Evolutionary conservation across 495 filamentous ascomycete species (phyloP), one percentile per base, ranked within the genome.

Genomic region (Jackrogersella multiformis): DNA sequence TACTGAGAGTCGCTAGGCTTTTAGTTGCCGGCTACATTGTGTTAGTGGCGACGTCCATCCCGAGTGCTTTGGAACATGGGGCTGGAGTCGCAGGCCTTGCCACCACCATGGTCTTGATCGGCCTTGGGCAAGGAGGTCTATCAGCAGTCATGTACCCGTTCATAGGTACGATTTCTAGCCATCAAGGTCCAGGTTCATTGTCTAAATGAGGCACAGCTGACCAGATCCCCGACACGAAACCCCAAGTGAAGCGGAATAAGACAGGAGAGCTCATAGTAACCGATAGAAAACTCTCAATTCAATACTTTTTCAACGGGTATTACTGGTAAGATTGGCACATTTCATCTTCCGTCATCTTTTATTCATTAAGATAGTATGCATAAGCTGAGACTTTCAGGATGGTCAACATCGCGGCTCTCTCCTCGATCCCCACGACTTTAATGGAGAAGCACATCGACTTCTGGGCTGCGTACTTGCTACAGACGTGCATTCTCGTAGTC

Each of bases 321-420:
- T 83, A 80, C 54, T 84, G 78, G 81, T 84, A 71, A 66, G 74
- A 5, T 7, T 44, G 20, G 1, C 7, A 23, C 5, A 44, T 23
- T 18, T 3, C 41, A 44, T 21, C 5, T 64, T 24, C 65, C 13
- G 12, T n/a, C n/a, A n/a, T n/a, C n/a, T n/a, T n/a, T n/a, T n/a
- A n/a, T n/a, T n/a, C n/a, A n/a, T n/a, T n/a, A n/a, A n/a, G 0
- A 10, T 0, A 23, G 15, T 39, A 28, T 2, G 1, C 3, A 9
- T 15, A 44, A 23, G 20, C 41, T 44, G 9, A 44, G 1, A 16
- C 16, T 18, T 39, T 39, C 12, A 77, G 76, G 75, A 39, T 77
- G 63, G 78, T 79, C 60, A 83, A 82, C 58, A 48, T 83, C 23
- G 81, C 77, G n/a, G 76, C 82, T 13, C 53, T 85, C n/a, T 73